Evolutionary conservation across 345 rosid genomes (phyloP), one percentile per base, ranked within the genome.

Genomic region (Lepidium didymum): DNA sequence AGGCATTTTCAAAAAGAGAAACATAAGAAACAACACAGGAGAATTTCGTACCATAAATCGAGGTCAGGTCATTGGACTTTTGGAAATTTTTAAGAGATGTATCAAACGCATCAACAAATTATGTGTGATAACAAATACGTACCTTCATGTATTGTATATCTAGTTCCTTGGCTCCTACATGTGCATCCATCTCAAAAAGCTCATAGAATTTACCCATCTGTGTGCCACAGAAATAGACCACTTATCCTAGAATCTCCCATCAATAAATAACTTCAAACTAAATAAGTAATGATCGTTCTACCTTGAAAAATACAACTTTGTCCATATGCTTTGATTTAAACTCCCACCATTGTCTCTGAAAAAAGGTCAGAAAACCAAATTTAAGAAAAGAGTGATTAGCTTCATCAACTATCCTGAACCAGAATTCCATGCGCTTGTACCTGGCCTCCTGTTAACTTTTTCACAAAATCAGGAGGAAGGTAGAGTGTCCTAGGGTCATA

Each of bases 331-430:
- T 87, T 52, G 99, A 86, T 82, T 94, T 94, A 67, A 91, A 91
- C 71, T 94, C 99, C 99, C 99, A 94, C 99, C 99, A 94, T 86
- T 94, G 97, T 77, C 86, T 89, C 97, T 94, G 90, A 45, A 73
- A 25, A 44, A 16, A 21, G 27, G 66, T 27, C 56, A 44, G 68
- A 15, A 19, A 60, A 75, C 52, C 64, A 59, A 55, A 64, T 69
- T 29, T 29, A 57, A 59, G 53, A 64, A n/a, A 67, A 55, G 38
- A 21, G 8, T 6, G 6, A 31, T 40, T 67, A 58, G 14, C 40
- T 60, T 57, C 64, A 72, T 44, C 27, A 72, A 47, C 29, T 54
- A 71, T 64, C 45, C 19, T 46, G 64, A 72, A 33, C 15, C 35
- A 27, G 49, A 77, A 13, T 19, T 57, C 8, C 35, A 34, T 52